Evolutionary conservation across 192 early-diverging fungal genomes (phyloP).

Genomic region (Coemansia sp.): DNA sequence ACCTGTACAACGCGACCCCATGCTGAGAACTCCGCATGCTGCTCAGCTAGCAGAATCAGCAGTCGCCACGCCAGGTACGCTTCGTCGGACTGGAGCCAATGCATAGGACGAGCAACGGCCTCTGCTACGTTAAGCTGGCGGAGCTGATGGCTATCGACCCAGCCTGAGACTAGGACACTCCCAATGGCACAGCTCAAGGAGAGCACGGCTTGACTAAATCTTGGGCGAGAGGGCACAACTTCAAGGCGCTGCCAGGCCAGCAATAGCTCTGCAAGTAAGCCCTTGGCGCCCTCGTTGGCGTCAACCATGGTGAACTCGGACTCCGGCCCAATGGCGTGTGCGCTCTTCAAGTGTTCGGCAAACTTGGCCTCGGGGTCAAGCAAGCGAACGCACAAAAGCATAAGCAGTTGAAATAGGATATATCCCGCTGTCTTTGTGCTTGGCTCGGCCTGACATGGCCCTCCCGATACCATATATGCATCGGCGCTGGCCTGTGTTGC

Average conservation of each 20-base stretch:
- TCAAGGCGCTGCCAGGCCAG: slow-evolving; percentile 27
- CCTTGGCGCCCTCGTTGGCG: slow-evolving; percentile 10
- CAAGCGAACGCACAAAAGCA: slow-evolving; percentile 16
- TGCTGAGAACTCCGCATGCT: slow-evolving; percentile 1
- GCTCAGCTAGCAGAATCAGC: slow-evolving; percentile 12
- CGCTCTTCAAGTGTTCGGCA: slow-evolving; percentile 8
- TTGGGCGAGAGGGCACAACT: slow-evolving; percentile 9
- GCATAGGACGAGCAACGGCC: slow-evolving; percentile 16
- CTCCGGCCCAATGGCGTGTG: not conserved
- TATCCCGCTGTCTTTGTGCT: not conserved
- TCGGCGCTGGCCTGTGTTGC: not conserved
- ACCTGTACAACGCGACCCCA: slow-evolving; percentile 17
- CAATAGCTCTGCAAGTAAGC: slow-evolving; percentile 17
- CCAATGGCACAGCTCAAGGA: slow-evolving; percentile 26
- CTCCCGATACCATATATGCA: not conserved
- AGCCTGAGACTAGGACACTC: slow-evolving; percentile 16
- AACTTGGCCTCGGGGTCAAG: slow-evolving; percentile 34
- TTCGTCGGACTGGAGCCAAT: slow-evolving; percentile 31
- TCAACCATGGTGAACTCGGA: slow-evolving; percentile 21
- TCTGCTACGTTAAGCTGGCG: slow-evolving; percentile 7
- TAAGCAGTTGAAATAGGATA: slow-evolving; percentile 18
- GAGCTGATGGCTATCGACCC: slow-evolving; percentile 14
- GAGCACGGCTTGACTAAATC: slow-evolving; percentile 23
- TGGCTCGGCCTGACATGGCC: not conserved
- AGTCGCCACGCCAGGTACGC: slow-evolving; percentile 41